Evolutionary conservation across 495 filamentous ascomycete species (phyloP), one percentile per base, ranked within the genome.

Genomic region (Lasiosphaeria miniovina): DNA sequence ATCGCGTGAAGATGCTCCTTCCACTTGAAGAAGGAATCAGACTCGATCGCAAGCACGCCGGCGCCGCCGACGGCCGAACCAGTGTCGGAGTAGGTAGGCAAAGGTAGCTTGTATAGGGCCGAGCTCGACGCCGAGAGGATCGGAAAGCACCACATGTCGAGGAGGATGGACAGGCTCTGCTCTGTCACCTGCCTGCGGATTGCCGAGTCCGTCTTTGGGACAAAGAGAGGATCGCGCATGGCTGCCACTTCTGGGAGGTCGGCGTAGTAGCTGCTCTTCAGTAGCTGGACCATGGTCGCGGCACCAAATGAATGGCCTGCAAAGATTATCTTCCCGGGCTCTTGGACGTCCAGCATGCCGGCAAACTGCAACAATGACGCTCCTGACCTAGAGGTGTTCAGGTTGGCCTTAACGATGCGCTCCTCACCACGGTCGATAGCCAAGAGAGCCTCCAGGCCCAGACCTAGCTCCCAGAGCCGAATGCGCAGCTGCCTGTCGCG

Each of bases 271-370:
- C 86, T 79, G 36, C 79, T 85, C 67, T 93, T 93, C 61, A 90
- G 68, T 50, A 93, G 80, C 64, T 92, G 90, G 4, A 88, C 78
- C 35, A 84, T 75, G 24, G 86, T 90, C 0, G 88, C 77, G 24
- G 86, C 86, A 49, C 90, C 90, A 64, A 93, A 93, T 14, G 84
- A 88, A 71, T 93, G 90, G 7, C 90, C 90, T 1, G 79, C 80
- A 70, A 86, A 91, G 49, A 83, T 81, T 2, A 92, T 79, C n/a
- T 74, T 76, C 6, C 90, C 90, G 0, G 90, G 88, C n/a, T 76
- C 73, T 54, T 82, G 80, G 6, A 93, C 77, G 61, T 89, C 82
- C 34, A 93, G 75, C 35, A 70, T 68, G 38, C 71, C 68, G 51
- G 71, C 61, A 62, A 92, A 86, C 58, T 75, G 75, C 14, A 65